phyloP scores from a whole-genome alignment of 73 alveolate genomes.

The Paramecium octaurelia region DNA sequence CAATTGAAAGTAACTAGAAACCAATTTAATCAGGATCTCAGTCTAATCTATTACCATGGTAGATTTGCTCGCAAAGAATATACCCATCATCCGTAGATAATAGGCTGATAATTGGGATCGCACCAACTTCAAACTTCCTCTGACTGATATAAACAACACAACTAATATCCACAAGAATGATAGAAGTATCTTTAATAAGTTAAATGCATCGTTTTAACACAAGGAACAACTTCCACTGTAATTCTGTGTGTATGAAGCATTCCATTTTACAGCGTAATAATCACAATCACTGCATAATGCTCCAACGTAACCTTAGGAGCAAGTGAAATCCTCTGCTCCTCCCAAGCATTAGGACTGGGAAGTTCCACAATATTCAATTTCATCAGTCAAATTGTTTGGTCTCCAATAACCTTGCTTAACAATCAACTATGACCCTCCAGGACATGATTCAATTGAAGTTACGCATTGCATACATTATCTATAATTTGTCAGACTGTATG shows the following conservation, averaged over 20 bases:
- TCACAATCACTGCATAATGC: slow-evolving; percentile 8
- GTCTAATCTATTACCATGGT: not conserved
- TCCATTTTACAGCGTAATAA: not conserved
- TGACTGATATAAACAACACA: not conserved
- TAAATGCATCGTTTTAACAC: not conserved
- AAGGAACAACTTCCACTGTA: not conserved
- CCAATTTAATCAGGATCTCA: not conserved
- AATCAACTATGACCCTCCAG: not conserved
- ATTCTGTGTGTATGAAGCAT: not conserved
- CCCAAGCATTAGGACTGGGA: not conserved
- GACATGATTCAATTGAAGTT: not conserved
- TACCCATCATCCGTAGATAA: not conserved
- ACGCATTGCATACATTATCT: not conserved
- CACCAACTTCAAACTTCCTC: not conserved
- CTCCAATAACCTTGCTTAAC: not conserved
- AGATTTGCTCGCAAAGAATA: not conserved
- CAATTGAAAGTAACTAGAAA: not conserved
- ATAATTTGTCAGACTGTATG: not conserved
- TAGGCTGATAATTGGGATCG: not conserved
- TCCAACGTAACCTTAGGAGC: not conserved
- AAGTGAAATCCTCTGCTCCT: not conserved
- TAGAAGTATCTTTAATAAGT: not conserved
- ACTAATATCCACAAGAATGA: not conserved
- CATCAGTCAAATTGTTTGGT: not conserved
- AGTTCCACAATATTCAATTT: not conserved